Percentiles rank a stretch among this genome's conserved stretches.
Evolutionary conservation across 2,329 filamentous ascomycete genomes (phyloP).

Genomic region (Diplodia mutila): DNA sequence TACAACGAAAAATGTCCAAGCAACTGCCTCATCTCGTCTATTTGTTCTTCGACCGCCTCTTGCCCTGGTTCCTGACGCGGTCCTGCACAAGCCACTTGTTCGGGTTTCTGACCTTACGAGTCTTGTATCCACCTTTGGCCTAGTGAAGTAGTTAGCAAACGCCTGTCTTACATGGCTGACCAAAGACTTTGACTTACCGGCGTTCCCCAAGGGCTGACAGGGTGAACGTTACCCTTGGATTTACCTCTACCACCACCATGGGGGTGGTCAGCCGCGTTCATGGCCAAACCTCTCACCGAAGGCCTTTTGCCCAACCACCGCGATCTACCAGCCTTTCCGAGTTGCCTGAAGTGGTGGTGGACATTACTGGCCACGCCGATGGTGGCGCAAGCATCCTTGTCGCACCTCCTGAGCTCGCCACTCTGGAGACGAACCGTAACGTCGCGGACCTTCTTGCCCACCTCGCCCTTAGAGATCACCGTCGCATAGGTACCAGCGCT

Average conservation of each 20-base stretch:
- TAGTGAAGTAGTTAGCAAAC: slow-evolving; percentile 27
- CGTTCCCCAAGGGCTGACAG: slow-evolving; percentile 94
- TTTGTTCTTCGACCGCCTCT: slow-evolving; percentile 61
- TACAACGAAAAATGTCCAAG: neutral
- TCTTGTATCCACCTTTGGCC: slow-evolving; percentile 90
- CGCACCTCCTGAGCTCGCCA: slow-evolving; percentile 86
- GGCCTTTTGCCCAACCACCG: slow-evolving; percentile 94
- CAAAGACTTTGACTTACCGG: slow-evolving; percentile 67
- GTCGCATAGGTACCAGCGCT: slow-evolving; percentile 92
- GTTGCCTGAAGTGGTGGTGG: slow-evolving; percentile 83
- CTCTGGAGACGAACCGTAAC: slow-evolving; percentile 88
- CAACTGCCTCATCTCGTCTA: slow-evolving; percentile 15
- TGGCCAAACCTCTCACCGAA: slow-evolving; percentile 94
- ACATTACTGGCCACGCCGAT: slow-evolving; percentile 93
- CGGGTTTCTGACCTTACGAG: slow-evolving; percentile 81
- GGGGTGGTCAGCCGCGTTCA: slow-evolving; percentile 98
- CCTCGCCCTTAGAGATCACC: slow-evolving; percentile 78
- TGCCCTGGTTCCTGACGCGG: slow-evolving; percentile 86
- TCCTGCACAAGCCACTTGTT: slow-evolving; percentile 90
- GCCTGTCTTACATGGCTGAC: neutral
- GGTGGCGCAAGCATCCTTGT: slow-evolving; percentile 90
- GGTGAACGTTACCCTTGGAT: slow-evolving; percentile 96
- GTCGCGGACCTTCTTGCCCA: slow-evolving; percentile 70
- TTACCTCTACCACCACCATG: slow-evolving; percentile 99
- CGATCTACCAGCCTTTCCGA: slow-evolving; percentile 93